Evolutionary conservation across 2,329 filamentous ascomycete genomes (phyloP), one percentile per base, ranked within the genome.

Genomic region (Scedosporium dehoogii): DNA sequence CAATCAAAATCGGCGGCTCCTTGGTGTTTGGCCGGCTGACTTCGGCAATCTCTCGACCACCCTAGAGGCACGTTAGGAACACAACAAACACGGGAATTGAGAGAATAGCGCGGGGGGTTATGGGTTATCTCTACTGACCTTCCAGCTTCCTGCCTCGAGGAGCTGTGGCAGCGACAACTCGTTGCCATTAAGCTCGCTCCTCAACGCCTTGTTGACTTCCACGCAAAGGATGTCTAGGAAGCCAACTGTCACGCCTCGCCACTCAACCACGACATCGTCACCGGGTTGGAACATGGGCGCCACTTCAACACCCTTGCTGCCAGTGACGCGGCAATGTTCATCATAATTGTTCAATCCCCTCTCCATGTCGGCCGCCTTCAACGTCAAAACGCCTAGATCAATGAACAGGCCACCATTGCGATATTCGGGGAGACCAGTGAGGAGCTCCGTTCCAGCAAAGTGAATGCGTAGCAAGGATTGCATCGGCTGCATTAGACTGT

Each of bases 71-170:
- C 23, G 42, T 33, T 38, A 60, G 60, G 6, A 29, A 51, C 18
- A 48, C 9, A 9, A 41, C 16, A 6, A n/a, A 21, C 27, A 14
- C 4, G 12, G 3, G 25, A 38, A 29, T 9, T 27, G 2, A 2
- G 57, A 14, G 16, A 21, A 7, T 5, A 4, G 25, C 6, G 14
- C 7, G 58, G 23, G 51, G 16, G 4, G 25, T 16, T n/a, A 46
- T 33, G 23, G n/a, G 27, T 9, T 29, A 21, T 63, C 16, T 29
- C 18, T 63, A 42, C 84, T 76, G 74, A 94, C 92, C 89, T 97
- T 97, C 93, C 94, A 99, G 71, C 91, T 96, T 60, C 94, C 94
- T 14, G 93, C 94, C 75, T 97, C 94, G 18, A 99, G 81, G 78
- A 99, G 85, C 73, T 99, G 94, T 5, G 92, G 86, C 67, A 97